phyloP scores from a whole-genome alignment of 2,329 filamentous ascomycete genomes.

The Blumeriella jaapii region DNA sequence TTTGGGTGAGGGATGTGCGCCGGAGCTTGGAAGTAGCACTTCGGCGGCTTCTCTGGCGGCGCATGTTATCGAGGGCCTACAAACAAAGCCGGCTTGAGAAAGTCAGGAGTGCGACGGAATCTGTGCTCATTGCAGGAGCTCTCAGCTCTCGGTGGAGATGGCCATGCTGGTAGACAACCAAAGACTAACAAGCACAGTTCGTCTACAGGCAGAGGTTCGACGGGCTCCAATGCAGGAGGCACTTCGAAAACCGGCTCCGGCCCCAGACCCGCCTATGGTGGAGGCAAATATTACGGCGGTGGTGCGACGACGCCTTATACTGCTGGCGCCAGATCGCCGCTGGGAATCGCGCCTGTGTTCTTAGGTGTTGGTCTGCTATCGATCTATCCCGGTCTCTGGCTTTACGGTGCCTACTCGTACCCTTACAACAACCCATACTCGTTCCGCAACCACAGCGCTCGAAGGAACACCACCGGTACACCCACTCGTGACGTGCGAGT shows the following conservation, averaged over 20 bases:
- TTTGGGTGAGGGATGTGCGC: neutral
- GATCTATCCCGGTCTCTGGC: conserved; percentile 44
- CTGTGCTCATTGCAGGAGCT: neutral
- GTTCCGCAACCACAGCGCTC: conserved; percentile 35
- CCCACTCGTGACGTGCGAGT: conserved; percentile 21
- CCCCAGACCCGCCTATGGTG: conserved; percentile 43
- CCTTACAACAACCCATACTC: conserved; percentile 45
- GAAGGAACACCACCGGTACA: conserved; percentile 27
- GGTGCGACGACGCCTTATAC: conserved; percentile 51
- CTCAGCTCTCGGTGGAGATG: neutral
- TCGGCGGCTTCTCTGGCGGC: conserved; percentile 1
- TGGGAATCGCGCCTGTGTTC: conserved; percentile 41
- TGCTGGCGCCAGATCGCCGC: conserved; percentile 37
- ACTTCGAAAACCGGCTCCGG: conserved; percentile 47
- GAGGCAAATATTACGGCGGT: conserved; percentile 54
- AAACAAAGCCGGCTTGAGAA: conserved; percentile 3
- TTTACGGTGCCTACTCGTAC: conserved; percentile 50
- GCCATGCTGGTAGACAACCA: no score
- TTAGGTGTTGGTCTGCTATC: conserved; percentile 38
- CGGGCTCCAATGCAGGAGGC: conserved; percentile 33
- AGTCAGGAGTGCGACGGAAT: neutral
- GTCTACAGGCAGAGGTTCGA: conserved; percentile 17
- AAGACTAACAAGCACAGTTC: conserved; percentile 11
- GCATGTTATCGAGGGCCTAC: neutral
- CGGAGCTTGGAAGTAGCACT: conserved; percentile 12